phyloP scores from a whole-genome alignment of 768 basidiomycete genomes.

The Boletus reticuloceps region DNA sequence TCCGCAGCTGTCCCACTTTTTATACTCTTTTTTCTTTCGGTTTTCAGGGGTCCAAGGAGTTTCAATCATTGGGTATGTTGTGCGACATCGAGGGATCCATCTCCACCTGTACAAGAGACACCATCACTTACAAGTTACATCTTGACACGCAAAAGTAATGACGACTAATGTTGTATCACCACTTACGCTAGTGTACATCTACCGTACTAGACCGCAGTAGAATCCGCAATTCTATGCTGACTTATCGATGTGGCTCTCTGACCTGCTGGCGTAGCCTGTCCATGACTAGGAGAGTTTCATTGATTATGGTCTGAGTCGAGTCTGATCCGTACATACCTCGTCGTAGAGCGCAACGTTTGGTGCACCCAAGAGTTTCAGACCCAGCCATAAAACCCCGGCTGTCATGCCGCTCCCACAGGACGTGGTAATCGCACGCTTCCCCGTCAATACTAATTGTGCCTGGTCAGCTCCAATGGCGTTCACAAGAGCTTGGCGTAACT shows the following conservation, averaged over 20 bases:
- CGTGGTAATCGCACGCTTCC: constrained; percentile 61
- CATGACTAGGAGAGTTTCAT: constrained; percentile 65
- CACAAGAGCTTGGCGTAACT: constrained; percentile 59
- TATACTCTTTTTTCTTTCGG: constrained; percentile 4
- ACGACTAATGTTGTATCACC: constrained; percentile 30
- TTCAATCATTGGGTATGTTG: constrained; percentile 17
- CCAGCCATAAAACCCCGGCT: constrained; percentile 92
- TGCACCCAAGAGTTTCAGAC: constrained; percentile 70
- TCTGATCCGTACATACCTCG: constrained; percentile 58
- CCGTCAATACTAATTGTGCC: constrained; percentile 55
- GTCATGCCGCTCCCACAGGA: constrained; percentile 98
- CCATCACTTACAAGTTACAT: constrained; percentile 9
- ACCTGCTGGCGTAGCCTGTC: constrained; percentile 86
- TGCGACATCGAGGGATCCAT: constrained; percentile 1
- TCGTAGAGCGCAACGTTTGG: constrained; percentile 78
- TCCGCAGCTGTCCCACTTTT: not conserved
- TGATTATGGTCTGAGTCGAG: constrained; percentile 12
- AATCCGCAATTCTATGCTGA: constrained; percentile 16
- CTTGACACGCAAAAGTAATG: constrained; percentile 9
- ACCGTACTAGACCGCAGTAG: constrained; percentile 6
- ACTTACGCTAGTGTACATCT: constrained; percentile 21
- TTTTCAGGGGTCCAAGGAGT: constrained; percentile 14
- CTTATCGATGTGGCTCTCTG: constrained; percentile 72
- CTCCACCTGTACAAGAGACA: constrained; percentile 17
- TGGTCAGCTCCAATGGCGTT: constrained; percentile 59